A percentile compares a stretch with the other conserved stretches of the same genome.
Evolutionary conservation across 2,329 filamentous ascomycete genomes (phyloP).

Genomic region (Geosmithia morbida): DNA sequence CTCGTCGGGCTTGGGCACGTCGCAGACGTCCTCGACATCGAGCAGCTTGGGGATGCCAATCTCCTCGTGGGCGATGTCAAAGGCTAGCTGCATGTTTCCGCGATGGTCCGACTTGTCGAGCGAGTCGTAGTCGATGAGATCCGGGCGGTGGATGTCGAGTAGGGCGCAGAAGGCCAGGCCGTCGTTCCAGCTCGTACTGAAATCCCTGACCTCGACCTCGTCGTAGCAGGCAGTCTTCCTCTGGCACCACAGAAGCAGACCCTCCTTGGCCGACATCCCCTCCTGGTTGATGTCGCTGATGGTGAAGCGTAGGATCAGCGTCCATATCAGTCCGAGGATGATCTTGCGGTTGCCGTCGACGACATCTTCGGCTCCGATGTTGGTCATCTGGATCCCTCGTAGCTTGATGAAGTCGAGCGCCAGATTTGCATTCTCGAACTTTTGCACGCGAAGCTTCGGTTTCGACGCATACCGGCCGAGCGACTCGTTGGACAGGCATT

Average conservation of each 20-base stretch:
- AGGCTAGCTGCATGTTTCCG: conserved; percentile 96
- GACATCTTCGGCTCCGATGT: conserved; percentile 95
- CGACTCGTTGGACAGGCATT: conserved; percentile 88
- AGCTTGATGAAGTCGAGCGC: conserved; percentile 87
- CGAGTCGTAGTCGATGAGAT: conserved; percentile 91
- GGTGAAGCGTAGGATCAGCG: conserved; percentile 90
- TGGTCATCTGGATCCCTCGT: conserved; percentile 90
- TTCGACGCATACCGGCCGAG: conserved; percentile 94
- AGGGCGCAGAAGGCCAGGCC: conserved; percentile 92
- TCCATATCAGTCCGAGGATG: conserved; percentile 95
- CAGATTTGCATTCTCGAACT: conserved; percentile 96
- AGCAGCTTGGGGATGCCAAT: conserved; percentile 93
- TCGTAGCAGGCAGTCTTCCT: conserved; percentile 98
- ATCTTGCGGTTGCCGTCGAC: conserved; percentile 98
- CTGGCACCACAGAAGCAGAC: conserved; percentile 91
- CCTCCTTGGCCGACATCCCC: conserved; percentile 95
- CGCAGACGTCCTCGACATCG: conserved; percentile 95
- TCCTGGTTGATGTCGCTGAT: conserved; percentile 98
- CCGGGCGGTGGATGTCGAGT: conserved; percentile 90
- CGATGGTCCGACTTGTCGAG: conserved; percentile 89
- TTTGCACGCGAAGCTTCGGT: conserved; percentile 89
- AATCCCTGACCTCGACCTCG: conserved; percentile 89
- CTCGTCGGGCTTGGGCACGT: conserved; percentile 91
- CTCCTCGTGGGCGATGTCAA: conserved; percentile 89
- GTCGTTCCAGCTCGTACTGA: conserved; percentile 94